Evolutionary conservation across 345 rosid genomes (phyloP), one percentile per base, ranked within the genome.

Genomic region (Euphorbia tirucalli): DNA sequence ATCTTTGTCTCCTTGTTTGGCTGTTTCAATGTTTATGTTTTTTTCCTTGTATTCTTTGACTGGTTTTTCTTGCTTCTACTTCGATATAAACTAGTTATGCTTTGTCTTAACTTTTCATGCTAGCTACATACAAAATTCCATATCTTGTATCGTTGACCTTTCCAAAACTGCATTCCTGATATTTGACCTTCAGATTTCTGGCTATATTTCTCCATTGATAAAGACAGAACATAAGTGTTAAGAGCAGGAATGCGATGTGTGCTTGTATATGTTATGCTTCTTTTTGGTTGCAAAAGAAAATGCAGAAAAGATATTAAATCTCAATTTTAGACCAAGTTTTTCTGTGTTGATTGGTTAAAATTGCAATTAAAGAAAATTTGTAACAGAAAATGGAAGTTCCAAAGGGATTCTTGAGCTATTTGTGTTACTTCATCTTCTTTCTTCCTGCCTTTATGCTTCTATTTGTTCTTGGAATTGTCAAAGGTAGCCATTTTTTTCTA

Each of bases 331-430:
- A 22, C 30, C 1, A 8, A n/a, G 13, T 35, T 35, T 35, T 35
- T 35, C 39, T 3, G 7, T 35, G 7, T 35, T 35, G 39, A 35
- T 10, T 52, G 28, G n/a, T n/a, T n/a, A n/a, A n/a, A n/a, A n/a
- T n/a, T n/a, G n/a, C n/a, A n/a, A n/a, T 15, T 14, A 59, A 52
- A 15, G 0, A 28, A 2, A 4, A 13, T 11, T 0, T 11, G 24
- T 46, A 46, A 46, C 52, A 43, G 28, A 69, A 59, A 70, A 70
- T 70, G 74, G 65, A 70, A 27, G 57, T 60, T 44, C 74, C 74
- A 19, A 46, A 44, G 35, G 74, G 74, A 59, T 46, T 60, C 74
- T 70, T 70, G 66, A 27, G 43, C 57, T 43, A 70, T 60, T n/a
- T 60, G n/a, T 43, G 27, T 43, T 70, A 70, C 58, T 59, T 60